phyloP scores from a whole-genome alignment of 129 eudicot genomes.

The Artemisia argyi region DNA sequence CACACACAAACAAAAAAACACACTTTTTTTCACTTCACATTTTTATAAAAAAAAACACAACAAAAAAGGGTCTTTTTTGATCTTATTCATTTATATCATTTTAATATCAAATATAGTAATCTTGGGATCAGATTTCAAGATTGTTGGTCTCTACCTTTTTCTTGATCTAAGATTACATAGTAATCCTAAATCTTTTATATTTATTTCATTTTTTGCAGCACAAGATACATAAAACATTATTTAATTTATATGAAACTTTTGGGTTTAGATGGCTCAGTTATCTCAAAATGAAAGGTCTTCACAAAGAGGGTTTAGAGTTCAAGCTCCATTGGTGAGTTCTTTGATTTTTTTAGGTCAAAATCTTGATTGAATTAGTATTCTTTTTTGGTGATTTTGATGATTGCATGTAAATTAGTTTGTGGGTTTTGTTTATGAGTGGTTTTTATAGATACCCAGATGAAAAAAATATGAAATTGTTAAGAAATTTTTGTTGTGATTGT shows the following conservation, averaged over 20 bases:
- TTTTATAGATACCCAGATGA: slow-evolving; percentile 19
- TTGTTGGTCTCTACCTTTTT: slow-evolving; percentile 28
- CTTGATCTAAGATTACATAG: slow-evolving; percentile 46
- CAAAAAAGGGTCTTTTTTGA: slow-evolving; percentile 37
- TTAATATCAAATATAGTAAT: slow-evolving; percentile 27
- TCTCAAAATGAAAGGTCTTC: slow-evolving; percentile 53
- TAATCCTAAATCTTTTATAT: slow-evolving; percentile 16
- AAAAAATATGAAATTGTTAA: background rate
- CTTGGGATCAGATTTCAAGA: slow-evolving; percentile 57
- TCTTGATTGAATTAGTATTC: slow-evolving; percentile 1
- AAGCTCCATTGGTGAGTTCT: slow-evolving; percentile 88
- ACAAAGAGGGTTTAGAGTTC: slow-evolving; percentile 86
- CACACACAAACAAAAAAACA: slow-evolving; percentile 24
- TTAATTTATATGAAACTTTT: slow-evolving; percentile 34
- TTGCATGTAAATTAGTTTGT: slow-evolving; percentile 21
- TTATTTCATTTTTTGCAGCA: slow-evolving; percentile 9
- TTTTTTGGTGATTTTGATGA: slow-evolving; percentile 6
- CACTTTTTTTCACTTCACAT: slow-evolving; percentile 13
- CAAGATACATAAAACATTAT: slow-evolving; percentile 2
- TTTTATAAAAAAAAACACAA: slow-evolving; percentile 26
- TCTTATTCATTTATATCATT: slow-evolving; percentile 22
- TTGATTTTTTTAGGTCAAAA: slow-evolving; percentile 22
- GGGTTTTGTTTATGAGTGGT: slow-evolving; percentile 25
- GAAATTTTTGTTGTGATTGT: slow-evolving; percentile 19
- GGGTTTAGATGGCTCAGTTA: slow-evolving; percentile 69